These are phyloP conservation scores for Nectriaceae sp. DNA, from an alignment of 2,329 filamentous ascomycete genomes.

Conservation along the genomic window DNA sequence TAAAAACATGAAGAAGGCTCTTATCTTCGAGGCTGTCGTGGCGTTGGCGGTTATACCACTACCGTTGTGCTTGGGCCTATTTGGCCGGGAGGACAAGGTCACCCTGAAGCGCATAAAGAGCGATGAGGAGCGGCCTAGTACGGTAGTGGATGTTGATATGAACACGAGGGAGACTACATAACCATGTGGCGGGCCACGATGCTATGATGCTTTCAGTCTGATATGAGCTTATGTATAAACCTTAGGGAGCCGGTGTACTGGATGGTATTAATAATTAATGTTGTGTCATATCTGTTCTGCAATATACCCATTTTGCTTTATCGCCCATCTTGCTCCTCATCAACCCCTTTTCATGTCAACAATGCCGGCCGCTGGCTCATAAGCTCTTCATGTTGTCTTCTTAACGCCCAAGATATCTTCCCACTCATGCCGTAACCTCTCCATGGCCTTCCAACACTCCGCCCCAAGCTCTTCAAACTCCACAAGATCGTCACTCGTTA, in stretches of 20 bases:
- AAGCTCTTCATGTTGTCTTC: not conserved
- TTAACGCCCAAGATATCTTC: slow-evolving; percentile 41
- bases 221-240: no score
- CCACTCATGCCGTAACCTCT: slow-evolving; percentile 69
- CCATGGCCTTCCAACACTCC: slow-evolving; percentile 70
- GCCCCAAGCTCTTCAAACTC: slow-evolving; percentile 65
- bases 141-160: slow-evolving; percentile 18
- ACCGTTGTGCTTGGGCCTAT: slow-evolving; percentile 69
- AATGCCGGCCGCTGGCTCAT: no score
- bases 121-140: slow-evolving; percentile 36
- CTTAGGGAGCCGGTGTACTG: no score
- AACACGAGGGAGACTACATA: no score
- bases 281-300: not conserved
- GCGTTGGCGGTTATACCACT: slow-evolving; percentile 65
- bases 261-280: not conserved
- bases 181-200: slow-evolving; percentile 4
- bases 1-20: slow-evolving; percentile 69
- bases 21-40: slow-evolving; percentile 80
- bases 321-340: not conserved
- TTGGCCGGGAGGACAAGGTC: slow-evolving; percentile 60
- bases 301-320: not conserved
- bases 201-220: no score
- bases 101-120: slow-evolving; percentile 51
- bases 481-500: slow-evolving; percentile 61
- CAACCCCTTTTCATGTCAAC: not conserved